These are phyloP conservation scores for Cladosporium sp. DNA, from an alignment of 2,329 filamentous ascomycete species.

Conservation along the genomic window DNA sequence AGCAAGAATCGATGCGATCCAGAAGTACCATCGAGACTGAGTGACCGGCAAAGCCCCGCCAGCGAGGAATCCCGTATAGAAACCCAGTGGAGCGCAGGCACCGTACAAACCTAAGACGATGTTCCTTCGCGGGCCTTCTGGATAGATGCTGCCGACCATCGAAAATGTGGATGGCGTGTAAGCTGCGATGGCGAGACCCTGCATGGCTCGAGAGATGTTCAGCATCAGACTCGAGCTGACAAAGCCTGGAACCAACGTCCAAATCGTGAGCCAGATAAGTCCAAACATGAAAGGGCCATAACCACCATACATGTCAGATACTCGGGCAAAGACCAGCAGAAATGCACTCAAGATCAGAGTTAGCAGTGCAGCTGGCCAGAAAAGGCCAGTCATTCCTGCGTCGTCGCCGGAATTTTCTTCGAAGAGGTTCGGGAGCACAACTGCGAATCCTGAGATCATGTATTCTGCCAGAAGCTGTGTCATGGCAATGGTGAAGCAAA, in stretches of 20 bases:
- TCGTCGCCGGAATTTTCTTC: constrained; percentile 7
- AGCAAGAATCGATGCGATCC: constrained; percentile 27
- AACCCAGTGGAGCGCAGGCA: constrained; percentile 34
- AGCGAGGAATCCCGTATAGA: constrained; percentile 33
- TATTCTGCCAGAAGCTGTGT: constrained; percentile 35
- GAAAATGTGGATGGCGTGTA: constrained; percentile 33
- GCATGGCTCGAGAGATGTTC: constrained; percentile 33
- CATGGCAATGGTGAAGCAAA: constrained; percentile 34
- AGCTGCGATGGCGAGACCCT: constrained; percentile 34
- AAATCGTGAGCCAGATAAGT: constrained; percentile 31
- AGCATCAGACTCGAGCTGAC: constrained; percentile 22
- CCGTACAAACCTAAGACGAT: constrained; percentile 33
- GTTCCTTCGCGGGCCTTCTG: constrained; percentile 30
- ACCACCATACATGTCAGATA: constrained; percentile 35
- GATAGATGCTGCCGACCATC: constrained; percentile 31
- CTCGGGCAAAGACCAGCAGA: constrained; percentile 30
- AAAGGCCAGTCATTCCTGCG: constrained; percentile 22
- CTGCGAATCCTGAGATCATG: constrained; percentile 34
- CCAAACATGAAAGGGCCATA: constrained; percentile 34
- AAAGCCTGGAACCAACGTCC: constrained; percentile 33
- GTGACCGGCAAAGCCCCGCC: constrained; percentile 27
- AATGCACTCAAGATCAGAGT: constrained; percentile 32
- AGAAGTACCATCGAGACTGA: constrained; percentile 32
- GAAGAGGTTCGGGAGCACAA: constrained; percentile 30
- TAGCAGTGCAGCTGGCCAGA: constrained; percentile 35